These are phyloP conservation scores for Neonectria sp. DNA, from an alignment of 2,329 filamentous ascomycete genomes.

Conservation along the genomic window DNA sequence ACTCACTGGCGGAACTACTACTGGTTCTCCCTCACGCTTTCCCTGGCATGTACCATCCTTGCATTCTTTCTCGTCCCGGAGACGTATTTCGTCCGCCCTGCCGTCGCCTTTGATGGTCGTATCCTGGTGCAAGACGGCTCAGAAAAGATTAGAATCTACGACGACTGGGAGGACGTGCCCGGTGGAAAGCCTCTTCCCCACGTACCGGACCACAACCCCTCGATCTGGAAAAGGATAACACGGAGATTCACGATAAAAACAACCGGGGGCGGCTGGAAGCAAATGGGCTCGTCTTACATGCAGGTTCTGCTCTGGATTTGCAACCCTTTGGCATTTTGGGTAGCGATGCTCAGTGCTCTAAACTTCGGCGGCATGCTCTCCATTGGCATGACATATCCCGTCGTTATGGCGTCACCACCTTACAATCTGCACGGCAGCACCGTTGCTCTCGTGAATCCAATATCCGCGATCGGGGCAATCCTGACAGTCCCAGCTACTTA, in stretches of 20 bases:
- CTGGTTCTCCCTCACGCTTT: background rate
- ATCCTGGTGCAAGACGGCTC: conserved; percentile 11
- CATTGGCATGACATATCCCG: conserved; percentile 5
- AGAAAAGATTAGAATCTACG: conserved; percentile 8
- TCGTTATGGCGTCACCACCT: background rate
- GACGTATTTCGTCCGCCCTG: conserved; percentile 15
- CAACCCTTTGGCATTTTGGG: conserved; percentile 10
- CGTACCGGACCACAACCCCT: background rate
- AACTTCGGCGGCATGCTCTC: conserved; percentile 8
- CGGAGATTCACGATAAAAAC: background rate
- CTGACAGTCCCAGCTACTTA: background rate
- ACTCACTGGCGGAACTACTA: conserved; percentile 8
- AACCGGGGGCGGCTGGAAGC: background rate
- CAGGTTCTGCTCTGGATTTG: conserved; percentile 10
- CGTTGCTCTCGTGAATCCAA: background rate
- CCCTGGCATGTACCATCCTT: background rate
- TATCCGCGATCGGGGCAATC: background rate
- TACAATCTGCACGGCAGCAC: background rate
- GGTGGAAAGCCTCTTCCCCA: conserved; percentile 2
- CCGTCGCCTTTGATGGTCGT: conserved; percentile 12
- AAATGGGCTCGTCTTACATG: background rate
- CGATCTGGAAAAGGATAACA: background rate
- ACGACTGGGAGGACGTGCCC: conserved; percentile 7
- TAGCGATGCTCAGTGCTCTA: conserved; percentile 6
- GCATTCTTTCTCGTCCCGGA: conserved; percentile 9